These are phyloP conservation scores for Luffa acutangula DNA, from an alignment of 306 rosid genomes.

Conservation along the genomic window DNA sequence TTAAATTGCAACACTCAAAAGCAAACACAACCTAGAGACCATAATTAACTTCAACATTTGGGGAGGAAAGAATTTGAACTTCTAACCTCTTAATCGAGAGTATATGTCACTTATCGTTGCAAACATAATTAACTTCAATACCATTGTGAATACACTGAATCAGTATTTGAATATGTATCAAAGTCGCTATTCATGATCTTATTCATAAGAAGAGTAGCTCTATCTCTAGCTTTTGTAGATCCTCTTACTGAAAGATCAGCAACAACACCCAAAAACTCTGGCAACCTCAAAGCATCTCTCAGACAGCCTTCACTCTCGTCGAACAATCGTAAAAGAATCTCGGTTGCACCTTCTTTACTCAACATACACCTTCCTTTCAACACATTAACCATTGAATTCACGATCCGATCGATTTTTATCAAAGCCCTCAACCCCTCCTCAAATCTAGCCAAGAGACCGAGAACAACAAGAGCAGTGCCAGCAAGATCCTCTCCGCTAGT, in stretches of 20 bases:
- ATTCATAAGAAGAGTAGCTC: slow-evolving; percentile 48
- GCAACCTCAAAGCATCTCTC: slow-evolving; percentile 39
- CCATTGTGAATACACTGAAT: slow-evolving; percentile 1
- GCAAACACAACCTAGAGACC: background rate
- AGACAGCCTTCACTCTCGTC: slow-evolving; percentile 52
- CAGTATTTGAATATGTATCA: slow-evolving; percentile 18
- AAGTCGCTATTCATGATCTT: slow-evolving; percentile 34
- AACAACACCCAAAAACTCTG: slow-evolving; percentile 33
- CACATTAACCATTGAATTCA: slow-evolving; percentile 37
- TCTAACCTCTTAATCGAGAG: no score
- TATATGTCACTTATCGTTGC: no score
- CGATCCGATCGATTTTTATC: slow-evolving; percentile 30
- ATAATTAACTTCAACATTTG: background rate
- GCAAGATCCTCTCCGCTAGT: slow-evolving; percentile 33
- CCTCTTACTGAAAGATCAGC: slow-evolving; percentile 81
- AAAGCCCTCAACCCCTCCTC: slow-evolving; percentile 58
- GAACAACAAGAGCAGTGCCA: slow-evolving; percentile 46
- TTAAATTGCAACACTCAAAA: background rate
- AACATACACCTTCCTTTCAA: slow-evolving; percentile 55
- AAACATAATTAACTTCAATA: background rate
- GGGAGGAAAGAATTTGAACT: no score
- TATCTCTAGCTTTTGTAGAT: slow-evolving; percentile 47
- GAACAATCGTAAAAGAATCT: slow-evolving; percentile 56
- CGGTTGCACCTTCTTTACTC: slow-evolving; percentile 75
- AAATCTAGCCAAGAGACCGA: slow-evolving; percentile 55